Evolutionary conservation across 805 yeast genomes (phyloP).

Genomic region (Metschnikowia arizonensis): DNA sequence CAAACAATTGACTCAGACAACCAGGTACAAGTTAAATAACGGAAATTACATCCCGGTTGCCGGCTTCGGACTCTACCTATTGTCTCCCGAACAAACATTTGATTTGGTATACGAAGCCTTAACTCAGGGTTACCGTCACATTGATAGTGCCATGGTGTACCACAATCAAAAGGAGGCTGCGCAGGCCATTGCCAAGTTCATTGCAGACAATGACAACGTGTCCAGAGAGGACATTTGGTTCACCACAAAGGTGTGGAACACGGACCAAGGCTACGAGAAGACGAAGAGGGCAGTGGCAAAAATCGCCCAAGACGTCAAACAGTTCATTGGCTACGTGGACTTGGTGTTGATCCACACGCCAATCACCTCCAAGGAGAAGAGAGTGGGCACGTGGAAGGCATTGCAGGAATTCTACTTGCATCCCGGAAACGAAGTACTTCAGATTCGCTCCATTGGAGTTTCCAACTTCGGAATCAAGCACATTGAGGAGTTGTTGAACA

Average conservation of each 20-base stretch:
- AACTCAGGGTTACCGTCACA: constrained; percentile 63
- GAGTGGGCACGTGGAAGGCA: constrained; percentile 66
- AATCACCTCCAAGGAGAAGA: constrained; percentile 26
- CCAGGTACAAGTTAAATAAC: constrained; percentile 45
- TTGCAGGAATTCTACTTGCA: constrained; percentile 64
- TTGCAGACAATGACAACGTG: constrained; percentile 36
- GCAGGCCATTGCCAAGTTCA: constrained; percentile 52
- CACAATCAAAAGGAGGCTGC: constrained; percentile 60
- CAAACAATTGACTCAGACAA: constrained; percentile 31
- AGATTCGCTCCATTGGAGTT: constrained; percentile 67
- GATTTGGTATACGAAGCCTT: constrained; percentile 55
- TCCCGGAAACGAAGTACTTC: constrained; percentile 48
- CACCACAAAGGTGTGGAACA: constrained; percentile 32
- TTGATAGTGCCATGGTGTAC: constrained; percentile 71
- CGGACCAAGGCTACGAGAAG: constrained; percentile 40
- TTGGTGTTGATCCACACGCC: constrained; percentile 54
- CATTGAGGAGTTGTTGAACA: constrained; percentile 53
- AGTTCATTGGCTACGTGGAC: constrained; percentile 36
- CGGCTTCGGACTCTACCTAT: constrained; percentile 52
- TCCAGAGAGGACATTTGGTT: constrained; percentile 34
- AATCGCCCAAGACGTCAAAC: constrained; percentile 48
- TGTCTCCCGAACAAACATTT: constrained; percentile 36
- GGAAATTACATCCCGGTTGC: constrained; percentile 54
- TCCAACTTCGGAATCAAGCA: constrained; percentile 66
- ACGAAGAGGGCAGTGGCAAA: constrained; percentile 57